These are phyloP conservation scores for Hemisphaericaspora xylofermentans DNA, from an alignment of 1,139 yeast species.

Conservation along the genomic window DNA sequence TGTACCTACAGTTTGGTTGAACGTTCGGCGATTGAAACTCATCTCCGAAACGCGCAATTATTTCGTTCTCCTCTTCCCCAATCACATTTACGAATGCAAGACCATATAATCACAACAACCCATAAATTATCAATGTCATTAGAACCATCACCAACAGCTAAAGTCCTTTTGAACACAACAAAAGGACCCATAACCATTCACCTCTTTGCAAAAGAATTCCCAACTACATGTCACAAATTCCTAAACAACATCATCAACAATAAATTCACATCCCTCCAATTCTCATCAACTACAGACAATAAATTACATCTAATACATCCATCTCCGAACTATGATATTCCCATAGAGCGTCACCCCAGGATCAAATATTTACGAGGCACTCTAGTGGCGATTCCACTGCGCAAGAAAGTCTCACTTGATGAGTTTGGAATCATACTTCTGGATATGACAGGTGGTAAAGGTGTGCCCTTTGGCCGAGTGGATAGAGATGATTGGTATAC, in stretches of 20 bases:
- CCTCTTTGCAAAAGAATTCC: conserved; percentile 72
- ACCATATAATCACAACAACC: not conserved
- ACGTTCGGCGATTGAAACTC: too few species aligned
- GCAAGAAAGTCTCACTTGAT: conserved; percentile 37
- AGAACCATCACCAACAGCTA: conserved; percentile 66
- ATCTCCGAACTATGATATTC: conserved; percentile 17
- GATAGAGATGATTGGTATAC: conserved; percentile 60
- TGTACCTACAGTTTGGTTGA: too few species aligned
- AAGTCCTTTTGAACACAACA: conserved; percentile 53
- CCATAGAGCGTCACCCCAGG: conserved; percentile 56
- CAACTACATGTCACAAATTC: conserved; percentile 49
- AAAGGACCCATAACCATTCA: conserved; percentile 64
- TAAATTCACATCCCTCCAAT: conserved; percentile 39
- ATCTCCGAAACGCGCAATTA: too few species aligned
- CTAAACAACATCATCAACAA: conserved; percentile 48
- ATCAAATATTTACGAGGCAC: conserved; percentile 38
- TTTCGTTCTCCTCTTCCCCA: too few species aligned
- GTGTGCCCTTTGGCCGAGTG: conserved; percentile 57
- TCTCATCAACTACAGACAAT: conserved; percentile 30
- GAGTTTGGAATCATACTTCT: conserved; percentile 56
- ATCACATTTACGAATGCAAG: too few species aligned
- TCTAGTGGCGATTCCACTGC: conserved; percentile 47
- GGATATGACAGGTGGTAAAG: conserved; percentile 45
- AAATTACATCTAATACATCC: conserved; percentile 34
- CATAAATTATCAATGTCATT: conserved; percentile 12